Evolutionary conservation across 208 protist genomes (phyloP), one percentile per base, ranked within the genome.

Genomic region (Crithidia bombi): DNA sequence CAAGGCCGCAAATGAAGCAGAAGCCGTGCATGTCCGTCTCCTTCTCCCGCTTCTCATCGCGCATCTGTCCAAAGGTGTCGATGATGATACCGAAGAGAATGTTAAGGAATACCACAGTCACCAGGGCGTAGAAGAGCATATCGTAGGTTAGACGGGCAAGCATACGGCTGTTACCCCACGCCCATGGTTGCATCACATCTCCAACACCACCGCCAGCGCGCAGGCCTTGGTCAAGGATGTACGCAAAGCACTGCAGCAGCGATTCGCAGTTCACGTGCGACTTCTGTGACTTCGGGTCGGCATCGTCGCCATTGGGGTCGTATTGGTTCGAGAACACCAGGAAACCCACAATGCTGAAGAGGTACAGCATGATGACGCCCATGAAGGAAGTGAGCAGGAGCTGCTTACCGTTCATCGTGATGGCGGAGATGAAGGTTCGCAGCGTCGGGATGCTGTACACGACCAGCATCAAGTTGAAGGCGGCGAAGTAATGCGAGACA

Each of bases 11-110:
- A 52, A 98, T 93, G 70, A 97, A 98, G 81, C 95, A 98, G 21
- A 76, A 89, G 47, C 87, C 92, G 50, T 87, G 65, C 75, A 96
- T 95, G 67, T 95, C 90, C 30, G 79, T 54, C 65, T 94, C 85
- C 33, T 82, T 86, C 67, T 89, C 75, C 30, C 81, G 80, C 73
- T 89, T 90, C 62, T 96, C 86, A 64, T 96, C 91, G 54, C 94
- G 89, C 69, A 97, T 81, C 73, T 96, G 79, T 0, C 85, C 90
- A 81, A 98, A 98, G 17, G 90, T 96, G 74, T 97, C 94, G 73
- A 98, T 97, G 69, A 98, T 98, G 56, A 98, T 90, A 92, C 95
- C 95, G 73, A 98, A 97, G 41, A 98, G 89, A 65, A 98, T 93
- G 79, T 98, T 97, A 5, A 98, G 75, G 35, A 98, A 90, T 50